Base-by-base conservation (phyloP, 257 asterid species). In the Nicotiana paniculata region DNA sequence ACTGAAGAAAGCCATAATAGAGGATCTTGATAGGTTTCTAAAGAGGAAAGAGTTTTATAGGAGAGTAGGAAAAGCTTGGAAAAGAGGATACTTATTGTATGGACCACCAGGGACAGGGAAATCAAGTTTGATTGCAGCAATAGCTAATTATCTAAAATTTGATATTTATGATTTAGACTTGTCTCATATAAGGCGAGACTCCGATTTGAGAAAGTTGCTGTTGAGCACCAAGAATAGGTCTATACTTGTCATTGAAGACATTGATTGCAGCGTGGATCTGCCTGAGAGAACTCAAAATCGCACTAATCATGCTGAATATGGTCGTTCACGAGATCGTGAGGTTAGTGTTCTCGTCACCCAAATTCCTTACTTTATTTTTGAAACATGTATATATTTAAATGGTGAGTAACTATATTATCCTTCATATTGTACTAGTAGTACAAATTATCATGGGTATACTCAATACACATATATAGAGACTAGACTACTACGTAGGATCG, bases 101-200 rank as follows among this genome's bases (percentile, higher is more conserved):
- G 97, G 97, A 1, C 97, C 96, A 65, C 98, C 98, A 0, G 98
- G 97, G 24, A 93, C 97, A 0, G 96, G 97, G 3, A 92, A 93
- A 77, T 92, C 97, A 0, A 92, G 97, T 57, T 81, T 92, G 87
- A 88, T 92, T 3, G 97, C 96, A 0, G 97, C 98, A 4, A 91
- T 92, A 85, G 95, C 98, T 1, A 93, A 93, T 72, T 89, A 93
- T 67, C 84, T 93, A 35, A 90, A 87, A 74, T 93, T 91, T 26
- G 98, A 94, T 81, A 88, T 94, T 15, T 92, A 91, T 63, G 98
- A 94, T 51, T 61, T 91, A 86, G 94, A 94, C 85, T 88, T 94
- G 2, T 85, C 96, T 0, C 86, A 83, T 63, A 82, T 94, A 2
- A 85, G 30, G 33, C 80, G 91, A 0, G 93, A 94, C 59, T 89